Evolutionary conservation across 345 rosid genomes (phyloP).

Genomic region (Psidium guajava): DNA sequence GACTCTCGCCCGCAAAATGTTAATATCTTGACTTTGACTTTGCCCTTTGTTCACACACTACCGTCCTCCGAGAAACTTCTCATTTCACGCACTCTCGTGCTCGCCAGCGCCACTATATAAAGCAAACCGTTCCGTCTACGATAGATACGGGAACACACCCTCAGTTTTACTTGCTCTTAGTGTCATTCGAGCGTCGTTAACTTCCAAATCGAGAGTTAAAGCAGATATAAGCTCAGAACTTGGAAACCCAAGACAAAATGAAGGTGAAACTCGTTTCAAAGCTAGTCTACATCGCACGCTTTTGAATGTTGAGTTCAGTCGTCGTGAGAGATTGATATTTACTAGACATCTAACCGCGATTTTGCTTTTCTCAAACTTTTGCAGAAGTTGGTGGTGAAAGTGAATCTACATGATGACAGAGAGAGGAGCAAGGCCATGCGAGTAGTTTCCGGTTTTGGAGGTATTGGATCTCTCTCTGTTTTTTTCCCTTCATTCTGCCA

Average conservation of each 20-base stretch:
- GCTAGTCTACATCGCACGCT: neutral
- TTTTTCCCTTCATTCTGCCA: neutral
- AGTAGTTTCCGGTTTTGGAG: neutral
- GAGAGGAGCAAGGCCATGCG: slow-evolving; percentile 1
- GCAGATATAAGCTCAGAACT: too few species aligned
- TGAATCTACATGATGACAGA: neutral
- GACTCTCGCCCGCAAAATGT: neutral
- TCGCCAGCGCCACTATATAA: too few species aligned
- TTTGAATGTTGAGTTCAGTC: neutral
- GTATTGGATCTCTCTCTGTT: neutral
- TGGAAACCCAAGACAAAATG: neutral
- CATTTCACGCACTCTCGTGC: too few species aligned
- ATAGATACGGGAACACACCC: too few species aligned
- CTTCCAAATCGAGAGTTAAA: too few species aligned
- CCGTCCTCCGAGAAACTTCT: too few species aligned
- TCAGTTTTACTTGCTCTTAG: too few species aligned
- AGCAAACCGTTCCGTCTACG: too few species aligned
- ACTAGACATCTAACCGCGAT: neutral
- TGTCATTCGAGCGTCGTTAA: too few species aligned
- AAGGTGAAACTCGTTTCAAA: neutral
- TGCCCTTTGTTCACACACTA: too few species aligned
- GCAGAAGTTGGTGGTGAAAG: slow-evolving; percentile 4
- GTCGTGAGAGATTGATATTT: neutral
- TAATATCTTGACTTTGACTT: too few species aligned
- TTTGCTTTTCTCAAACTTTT: neutral